phyloP scores from a whole-genome alignment of 768 basidiomycete genomes.

The Kwoniella heveanensis region DNA sequence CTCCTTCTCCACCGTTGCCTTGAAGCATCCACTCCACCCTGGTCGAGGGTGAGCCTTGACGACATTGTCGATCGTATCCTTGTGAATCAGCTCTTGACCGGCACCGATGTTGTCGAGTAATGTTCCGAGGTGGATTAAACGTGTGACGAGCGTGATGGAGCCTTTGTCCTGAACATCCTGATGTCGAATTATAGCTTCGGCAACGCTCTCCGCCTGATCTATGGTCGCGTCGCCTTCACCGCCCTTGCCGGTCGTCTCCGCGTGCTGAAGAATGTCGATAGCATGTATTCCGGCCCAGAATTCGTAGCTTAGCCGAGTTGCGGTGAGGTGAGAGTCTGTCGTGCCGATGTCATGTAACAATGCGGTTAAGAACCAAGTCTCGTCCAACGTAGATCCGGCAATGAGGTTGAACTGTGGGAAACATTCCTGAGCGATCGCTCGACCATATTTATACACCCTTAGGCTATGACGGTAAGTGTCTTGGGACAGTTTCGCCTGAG shows the following conservation, averaged over 20 bases:
- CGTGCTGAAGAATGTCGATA: conserved; percentile 22
- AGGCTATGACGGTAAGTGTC: conserved; percentile 27
- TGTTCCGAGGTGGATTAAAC: conserved; percentile 10
- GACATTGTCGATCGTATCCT: conserved; percentile 24
- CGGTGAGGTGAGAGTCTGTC: conserved; percentile 3
- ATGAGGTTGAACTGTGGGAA: conserved; percentile 17
- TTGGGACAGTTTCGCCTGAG: conserved; percentile 9
- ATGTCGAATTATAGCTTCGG: conserved; percentile 35
- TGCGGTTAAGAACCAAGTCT: conserved; percentile 35
- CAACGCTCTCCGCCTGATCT: conserved; percentile 33
- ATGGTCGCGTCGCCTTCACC: conserved; percentile 4
- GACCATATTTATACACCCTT: conserved; percentile 29
- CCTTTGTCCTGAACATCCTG: conserved; percentile 33
- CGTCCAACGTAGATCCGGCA: conserved; percentile 12
- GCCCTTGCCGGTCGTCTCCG: neutral
- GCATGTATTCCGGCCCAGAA: conserved; percentile 27
- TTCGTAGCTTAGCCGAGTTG: conserved; percentile 26
- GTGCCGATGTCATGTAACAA: conserved; percentile 36
- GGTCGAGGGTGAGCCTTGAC: conserved; percentile 23
- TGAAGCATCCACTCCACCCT: conserved; percentile 29
- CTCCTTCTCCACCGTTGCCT: conserved; percentile 26
- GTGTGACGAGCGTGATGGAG: conserved; percentile 18
- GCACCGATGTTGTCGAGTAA: conserved; percentile 24
- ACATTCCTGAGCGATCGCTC: conserved; percentile 25
- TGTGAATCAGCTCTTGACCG: conserved; percentile 17